phyloP scores from a whole-genome alignment of 768 basidiomycete species.

The Pisolithus albus region DNA sequence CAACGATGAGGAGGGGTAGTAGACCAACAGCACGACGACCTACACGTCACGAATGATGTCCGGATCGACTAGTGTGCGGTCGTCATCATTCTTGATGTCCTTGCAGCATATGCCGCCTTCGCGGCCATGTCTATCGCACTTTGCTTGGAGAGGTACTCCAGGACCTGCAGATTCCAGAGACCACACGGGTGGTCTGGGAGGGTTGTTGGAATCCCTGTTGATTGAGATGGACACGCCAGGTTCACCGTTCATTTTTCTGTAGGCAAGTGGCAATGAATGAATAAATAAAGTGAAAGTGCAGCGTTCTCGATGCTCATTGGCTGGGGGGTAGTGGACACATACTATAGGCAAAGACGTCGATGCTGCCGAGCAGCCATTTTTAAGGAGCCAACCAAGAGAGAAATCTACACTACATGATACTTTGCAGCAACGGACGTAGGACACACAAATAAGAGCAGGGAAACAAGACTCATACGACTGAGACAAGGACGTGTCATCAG shows the following conservation, averaged over 20 bases:
- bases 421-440: background rate
- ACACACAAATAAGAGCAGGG: background rate
- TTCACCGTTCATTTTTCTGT: conserved; percentile 9
- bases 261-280: background rate
- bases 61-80: conserved; percentile 77
- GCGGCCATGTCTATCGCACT: conserved; percentile 51
- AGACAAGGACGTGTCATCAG: conserved; percentile 5
- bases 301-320: too few relatives aligned
- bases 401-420: background rate
- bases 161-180: conserved; percentile 41
- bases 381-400: too few relatives aligned
- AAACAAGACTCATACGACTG: conserved; percentile 21
- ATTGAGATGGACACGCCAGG: conserved; percentile 17
- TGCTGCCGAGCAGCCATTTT: too few relatives aligned
- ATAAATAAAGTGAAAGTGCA: too few relatives aligned
- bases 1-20: background rate
- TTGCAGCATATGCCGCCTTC: conserved; percentile 79
- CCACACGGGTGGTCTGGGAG: conserved; percentile 56
- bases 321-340: too few relatives aligned
- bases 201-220: conserved; percentile 4
- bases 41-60: conserved; percentile 85
- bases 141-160: conserved; percentile 42
- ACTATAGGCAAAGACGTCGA: too few relatives aligned
- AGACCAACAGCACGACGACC: conserved; percentile 20
- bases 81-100: conserved; percentile 71